A percentile compares a stretch with the other conserved stretches of the same genome.
phyloP scores from a whole-genome alignment of 192 early-diverging fungal species.

The Dispira parvispora region DNA sequence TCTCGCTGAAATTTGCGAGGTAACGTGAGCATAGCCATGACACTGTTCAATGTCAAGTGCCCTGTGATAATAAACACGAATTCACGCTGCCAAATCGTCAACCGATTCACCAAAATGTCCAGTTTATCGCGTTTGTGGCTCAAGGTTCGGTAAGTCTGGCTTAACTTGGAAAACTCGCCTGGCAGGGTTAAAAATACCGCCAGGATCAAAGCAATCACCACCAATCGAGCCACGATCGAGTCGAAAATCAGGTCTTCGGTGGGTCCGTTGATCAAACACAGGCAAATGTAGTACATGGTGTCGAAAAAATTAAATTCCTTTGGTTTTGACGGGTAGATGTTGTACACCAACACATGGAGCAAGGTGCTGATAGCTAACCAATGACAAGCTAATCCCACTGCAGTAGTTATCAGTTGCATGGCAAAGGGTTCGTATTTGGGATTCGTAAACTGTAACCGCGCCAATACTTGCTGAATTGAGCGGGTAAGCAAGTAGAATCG shows the following conservation, averaged over 20 bases:
- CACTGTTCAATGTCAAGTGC: not conserved
- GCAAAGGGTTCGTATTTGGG: not conserved
- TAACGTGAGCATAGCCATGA: not conserved
- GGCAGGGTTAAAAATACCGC: not conserved
- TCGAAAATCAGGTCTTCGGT: not conserved
- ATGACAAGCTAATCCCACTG: not conserved
- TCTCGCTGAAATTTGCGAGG: not conserved
- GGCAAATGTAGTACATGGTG: not conserved
- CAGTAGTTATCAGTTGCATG: not conserved
- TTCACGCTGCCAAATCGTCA: not conserved
- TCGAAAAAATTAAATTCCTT: not conserved
- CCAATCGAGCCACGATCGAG: not conserved
- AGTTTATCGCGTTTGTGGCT: not conserved
- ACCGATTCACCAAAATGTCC: not conserved
- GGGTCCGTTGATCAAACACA: slow-evolving; percentile 8
- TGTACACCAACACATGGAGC: not conserved
- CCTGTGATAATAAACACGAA: not conserved
- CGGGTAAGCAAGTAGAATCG: not conserved
- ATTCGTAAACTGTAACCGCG: not conserved
- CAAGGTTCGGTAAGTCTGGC: not conserved
- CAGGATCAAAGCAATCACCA: not conserved
- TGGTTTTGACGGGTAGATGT: not conserved
- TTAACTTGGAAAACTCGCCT: not conserved
- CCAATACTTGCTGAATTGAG: not conserved
- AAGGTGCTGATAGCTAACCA: not conserved